phyloP scores from a whole-genome alignment of 129 eudicot species.

The Tagetes erecta region DNA sequence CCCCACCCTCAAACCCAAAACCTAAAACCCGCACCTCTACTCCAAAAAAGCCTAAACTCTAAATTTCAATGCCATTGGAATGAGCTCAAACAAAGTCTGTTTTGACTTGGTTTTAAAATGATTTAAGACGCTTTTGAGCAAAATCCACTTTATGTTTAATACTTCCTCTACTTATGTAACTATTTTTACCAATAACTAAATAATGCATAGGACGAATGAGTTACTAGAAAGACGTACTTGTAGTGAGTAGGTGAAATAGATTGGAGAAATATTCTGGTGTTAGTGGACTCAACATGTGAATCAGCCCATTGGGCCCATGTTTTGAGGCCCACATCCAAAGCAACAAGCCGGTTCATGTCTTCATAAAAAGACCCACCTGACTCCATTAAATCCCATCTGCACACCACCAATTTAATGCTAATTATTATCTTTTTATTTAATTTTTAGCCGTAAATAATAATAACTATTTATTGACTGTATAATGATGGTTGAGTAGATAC shows the following conservation, averaged over 20 bases:
- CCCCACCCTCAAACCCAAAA: no score
- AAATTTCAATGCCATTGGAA: no score
- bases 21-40: no score
- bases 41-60: no score
- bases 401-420: conserved; percentile 22
- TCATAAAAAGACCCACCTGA: conserved; percentile 53
- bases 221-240: conserved; percentile 50
- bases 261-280: conserved; percentile 70
- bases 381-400: conserved; percentile 91
- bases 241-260: conserved; percentile 89
- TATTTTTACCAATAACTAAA: no score
- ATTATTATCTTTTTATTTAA: neutral
- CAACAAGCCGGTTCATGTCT: conserved; percentile 83
- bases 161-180: no score
- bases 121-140: no score
- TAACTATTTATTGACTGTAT: neutral
- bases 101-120: no score
- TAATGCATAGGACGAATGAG: neutral
- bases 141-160: no score
- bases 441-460: no score
- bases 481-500: neutral
- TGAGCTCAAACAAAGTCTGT: no score
- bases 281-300: conserved; percentile 45
- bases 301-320: conserved; percentile 98
- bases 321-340: conserved; percentile 62